phyloP scores from a whole-genome alignment of 495 filamentous ascomycete genomes.

The Choiromyces venosus region DNA sequence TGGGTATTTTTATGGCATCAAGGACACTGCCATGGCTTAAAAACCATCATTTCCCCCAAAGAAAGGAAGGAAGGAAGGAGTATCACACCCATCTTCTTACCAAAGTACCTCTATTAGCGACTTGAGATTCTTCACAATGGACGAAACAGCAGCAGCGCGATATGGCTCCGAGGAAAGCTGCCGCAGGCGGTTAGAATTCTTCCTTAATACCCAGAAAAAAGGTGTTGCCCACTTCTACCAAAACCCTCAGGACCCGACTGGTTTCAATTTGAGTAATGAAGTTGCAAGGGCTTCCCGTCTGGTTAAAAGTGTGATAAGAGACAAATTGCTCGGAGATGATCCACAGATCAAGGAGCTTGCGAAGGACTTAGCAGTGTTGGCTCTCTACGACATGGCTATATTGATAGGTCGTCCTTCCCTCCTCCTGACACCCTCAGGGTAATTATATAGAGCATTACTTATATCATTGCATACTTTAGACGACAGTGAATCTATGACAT shows the following conservation, averaged over 20 bases:
- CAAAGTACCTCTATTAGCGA: not conserved
- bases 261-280: not conserved
- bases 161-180: not conserved
- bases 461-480: conserved; percentile 44
- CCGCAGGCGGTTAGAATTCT: not conserved
- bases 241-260: not conserved
- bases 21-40: not conserved
- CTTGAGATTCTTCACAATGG: not conserved
- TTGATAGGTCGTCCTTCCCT: conserved; percentile 46
- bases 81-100: not conserved
- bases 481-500: conserved; percentile 66
- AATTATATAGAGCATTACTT: not conserved
- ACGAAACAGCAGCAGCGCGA: not conserved
- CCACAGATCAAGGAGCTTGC: conserved; percentile 6
- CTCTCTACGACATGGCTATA: conserved; percentile 30
- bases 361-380: conserved; percentile 15
- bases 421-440: not conserved
- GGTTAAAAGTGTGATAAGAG: not conserved
- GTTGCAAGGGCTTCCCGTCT: not conserved
- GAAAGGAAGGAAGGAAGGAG: not conserved
- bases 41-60: not conserved
- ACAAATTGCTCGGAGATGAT: not conserved
- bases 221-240: not conserved
- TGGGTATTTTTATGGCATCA: not conserved
- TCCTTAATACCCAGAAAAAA: not conserved